phyloP scores from a whole-genome alignment of 2,329 filamentous ascomycete genomes.

The Calonectria ilicicola region DNA sequence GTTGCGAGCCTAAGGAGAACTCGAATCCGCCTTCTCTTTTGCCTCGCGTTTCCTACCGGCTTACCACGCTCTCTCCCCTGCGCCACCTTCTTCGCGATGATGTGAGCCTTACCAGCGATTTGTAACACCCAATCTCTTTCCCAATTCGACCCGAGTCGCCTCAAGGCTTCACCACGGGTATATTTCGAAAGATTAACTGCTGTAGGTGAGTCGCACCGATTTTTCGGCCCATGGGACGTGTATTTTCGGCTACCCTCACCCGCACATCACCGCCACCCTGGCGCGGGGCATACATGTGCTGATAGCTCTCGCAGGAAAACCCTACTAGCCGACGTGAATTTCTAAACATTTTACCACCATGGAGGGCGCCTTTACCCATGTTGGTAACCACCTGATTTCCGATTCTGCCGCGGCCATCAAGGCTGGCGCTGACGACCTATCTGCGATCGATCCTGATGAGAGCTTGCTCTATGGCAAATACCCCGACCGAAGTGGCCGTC shows the following conservation, averaged over 20 bases:
- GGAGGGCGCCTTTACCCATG: conserved; percentile 90
- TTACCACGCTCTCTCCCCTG: conserved; percentile 30
- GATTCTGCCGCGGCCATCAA: conserved; percentile 90
- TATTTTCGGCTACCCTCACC: conserved; percentile 20
- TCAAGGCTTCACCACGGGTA: conserved; percentile 36
- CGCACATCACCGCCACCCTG: conserved; percentile 33
- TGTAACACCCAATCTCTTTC: conserved; percentile 46
- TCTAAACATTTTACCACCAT: conserved; percentile 59
- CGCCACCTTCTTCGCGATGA: conserved; percentile 50
- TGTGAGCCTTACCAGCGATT: conserved; percentile 50
- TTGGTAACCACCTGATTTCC: conserved; percentile 87
- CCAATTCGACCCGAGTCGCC: conserved; percentile 43
- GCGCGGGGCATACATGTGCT: conserved; percentile 38
- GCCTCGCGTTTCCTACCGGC: conserved; percentile 22
- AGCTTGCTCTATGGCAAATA: conserved; percentile 81
- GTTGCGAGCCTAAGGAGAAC: conserved; percentile 23
- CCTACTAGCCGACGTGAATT: conserved; percentile 40
- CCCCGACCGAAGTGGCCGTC: conserved; percentile 70
- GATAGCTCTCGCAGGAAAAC: conserved; percentile 40
- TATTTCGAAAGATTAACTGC: conserved; percentile 38
- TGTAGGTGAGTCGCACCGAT: conserved; percentile 42
- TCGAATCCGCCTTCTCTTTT: conserved; percentile 6
- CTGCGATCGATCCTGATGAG: conserved; percentile 81
- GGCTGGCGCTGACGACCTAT: conserved; percentile 81
- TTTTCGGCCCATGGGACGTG: conserved; percentile 10